Percentiles rank a stretch among this genome's conserved stretches.
These are phyloP conservation scores for Whalleya microplaca DNA, from an alignment of 2,329 filamentous ascomycete genomes.

Conservation along the genomic window DNA sequence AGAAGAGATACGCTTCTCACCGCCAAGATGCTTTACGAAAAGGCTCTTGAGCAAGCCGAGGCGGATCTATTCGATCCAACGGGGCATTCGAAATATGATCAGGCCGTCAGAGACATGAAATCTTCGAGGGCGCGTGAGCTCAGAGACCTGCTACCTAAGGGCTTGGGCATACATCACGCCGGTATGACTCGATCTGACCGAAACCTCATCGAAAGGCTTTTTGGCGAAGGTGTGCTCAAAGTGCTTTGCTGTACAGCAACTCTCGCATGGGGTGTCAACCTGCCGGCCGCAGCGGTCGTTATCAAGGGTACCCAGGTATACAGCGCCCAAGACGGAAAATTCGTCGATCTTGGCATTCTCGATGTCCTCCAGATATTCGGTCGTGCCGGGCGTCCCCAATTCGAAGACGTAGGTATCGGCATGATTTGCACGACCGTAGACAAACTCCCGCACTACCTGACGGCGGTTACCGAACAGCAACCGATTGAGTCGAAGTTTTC, in stretches of 20 bases:
- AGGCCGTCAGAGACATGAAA: constrained; percentile 82
- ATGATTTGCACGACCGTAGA: constrained; percentile 98
- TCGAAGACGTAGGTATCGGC: constrained; percentile 95
- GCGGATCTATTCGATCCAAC: constrained; percentile 82
- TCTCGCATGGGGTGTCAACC: constrained; percentile 97
- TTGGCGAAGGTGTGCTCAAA: constrained; percentile 89
- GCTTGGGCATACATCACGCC: constrained; percentile 93
- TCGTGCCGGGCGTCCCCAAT: constrained; percentile 95
- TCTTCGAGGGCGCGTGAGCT: constrained; percentile 84
- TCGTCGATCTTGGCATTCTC: constrained; percentile 92
- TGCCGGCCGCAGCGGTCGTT: constrained; percentile 92
- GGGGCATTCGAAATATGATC: constrained; percentile 77
- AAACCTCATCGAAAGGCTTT: constrained; percentile 93
- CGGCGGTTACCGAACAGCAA: constrained; percentile 91
- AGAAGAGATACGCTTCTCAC: constrained; percentile 91
- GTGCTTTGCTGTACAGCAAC: constrained; percentile 98
- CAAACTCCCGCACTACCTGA: constrained; percentile 87
- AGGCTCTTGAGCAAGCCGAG: constrained; percentile 80
- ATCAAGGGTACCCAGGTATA: constrained; percentile 99
- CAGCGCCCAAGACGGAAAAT: constrained; percentile 94
- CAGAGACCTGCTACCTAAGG: constrained; percentile 85
- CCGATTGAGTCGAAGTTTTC: constrained; percentile 98
- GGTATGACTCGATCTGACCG: constrained; percentile 94
- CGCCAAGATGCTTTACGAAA: constrained; percentile 82
- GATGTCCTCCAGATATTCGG: constrained; percentile 98